Evolutionary conservation across 2,329 filamentous ascomycete genomes (phyloP).

Genomic region (Phialocephala subalpina): DNA sequence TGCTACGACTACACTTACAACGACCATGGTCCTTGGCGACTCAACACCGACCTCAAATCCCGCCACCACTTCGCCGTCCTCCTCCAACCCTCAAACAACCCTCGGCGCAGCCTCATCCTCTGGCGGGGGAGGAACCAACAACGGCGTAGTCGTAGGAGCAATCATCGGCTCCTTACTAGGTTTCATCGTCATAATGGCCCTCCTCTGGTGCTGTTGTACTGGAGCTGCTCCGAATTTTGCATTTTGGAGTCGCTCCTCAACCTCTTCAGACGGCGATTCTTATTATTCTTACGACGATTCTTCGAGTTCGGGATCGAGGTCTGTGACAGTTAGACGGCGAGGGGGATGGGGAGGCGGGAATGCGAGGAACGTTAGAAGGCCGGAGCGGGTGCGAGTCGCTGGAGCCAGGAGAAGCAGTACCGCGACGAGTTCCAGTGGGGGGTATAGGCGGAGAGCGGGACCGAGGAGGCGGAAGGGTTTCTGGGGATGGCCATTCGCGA

Average conservation of each 20-base stretch:
- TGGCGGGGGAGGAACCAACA: neutral
- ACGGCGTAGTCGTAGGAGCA: slow-evolving; percentile 21
- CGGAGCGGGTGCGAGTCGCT: slow-evolving; percentile 6
- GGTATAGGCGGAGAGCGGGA: slow-evolving; percentile 6
- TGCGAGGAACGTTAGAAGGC: slow-evolving; percentile 18
- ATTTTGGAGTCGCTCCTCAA: neutral
- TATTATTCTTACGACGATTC: slow-evolving; percentile 8
- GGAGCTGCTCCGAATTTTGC: neutral
- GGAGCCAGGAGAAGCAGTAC: too few relatives aligned
- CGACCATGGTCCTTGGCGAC: slow-evolving; percentile 23
- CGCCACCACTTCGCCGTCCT: too few relatives aligned
- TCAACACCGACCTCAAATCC: neutral
- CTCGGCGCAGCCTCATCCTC: neutral
- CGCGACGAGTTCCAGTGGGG: slow-evolving; percentile 15
- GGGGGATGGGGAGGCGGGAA: slow-evolving; percentile 7
- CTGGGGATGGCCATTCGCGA: neutral
- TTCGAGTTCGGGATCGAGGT: neutral
- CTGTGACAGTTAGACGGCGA: neutral
- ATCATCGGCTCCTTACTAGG: slow-evolving; percentile 43
- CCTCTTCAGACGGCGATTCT: slow-evolving; percentile 21
- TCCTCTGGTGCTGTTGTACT: slow-evolving; percentile 17
- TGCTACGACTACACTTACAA: slow-evolving; percentile 22
- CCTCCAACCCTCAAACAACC: slow-evolving; percentile 2
- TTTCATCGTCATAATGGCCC: slow-evolving; percentile 41
- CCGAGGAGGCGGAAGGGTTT: neutral